A percentile compares a stretch with the other conserved stretches of the same genome.
Evolutionary conservation across 306 rosid species (phyloP).

Genomic region (Sindora glabra): DNA sequence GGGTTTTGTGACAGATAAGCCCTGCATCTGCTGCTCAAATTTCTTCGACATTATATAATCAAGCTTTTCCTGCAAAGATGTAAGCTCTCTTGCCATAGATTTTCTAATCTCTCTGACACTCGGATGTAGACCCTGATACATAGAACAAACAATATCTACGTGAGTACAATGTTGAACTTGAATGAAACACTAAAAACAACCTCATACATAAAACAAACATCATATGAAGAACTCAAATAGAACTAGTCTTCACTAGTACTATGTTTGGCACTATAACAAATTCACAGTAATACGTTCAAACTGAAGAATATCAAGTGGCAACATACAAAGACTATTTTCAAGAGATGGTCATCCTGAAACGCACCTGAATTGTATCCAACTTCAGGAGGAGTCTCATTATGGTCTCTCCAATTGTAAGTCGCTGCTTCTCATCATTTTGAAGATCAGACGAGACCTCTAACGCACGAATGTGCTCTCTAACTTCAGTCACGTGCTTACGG

Average conservation of each 20-base stretch:
- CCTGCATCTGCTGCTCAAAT: constrained; percentile 16
- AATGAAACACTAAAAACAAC: neutral
- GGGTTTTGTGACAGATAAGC: neutral
- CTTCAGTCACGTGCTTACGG: constrained; percentile 26
- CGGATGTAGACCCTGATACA: constrained; percentile 56
- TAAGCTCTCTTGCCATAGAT: constrained; percentile 78
- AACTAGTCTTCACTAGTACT: too few species aligned
- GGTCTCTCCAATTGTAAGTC: constrained; percentile 46
- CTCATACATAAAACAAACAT: neutral
- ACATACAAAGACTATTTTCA: too few species aligned
- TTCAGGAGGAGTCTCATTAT: constrained; percentile 68
- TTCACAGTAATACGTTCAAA: too few species aligned
- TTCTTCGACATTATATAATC: constrained; percentile 30
- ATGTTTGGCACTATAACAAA: too few species aligned
- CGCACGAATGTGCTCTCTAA: constrained; percentile 27
- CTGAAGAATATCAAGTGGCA: too few species aligned
- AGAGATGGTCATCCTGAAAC: neutral
- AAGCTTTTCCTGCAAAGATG: constrained; percentile 56
- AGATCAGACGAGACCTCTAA: constrained; percentile 29
- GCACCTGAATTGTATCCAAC: constrained; percentile 78
- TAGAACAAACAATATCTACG: neutral
- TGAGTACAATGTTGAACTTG: neutral
- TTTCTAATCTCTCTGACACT: constrained; percentile 63
- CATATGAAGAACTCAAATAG: neutral
- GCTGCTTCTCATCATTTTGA: constrained; percentile 39